These are phyloP conservation scores for Eucalyptus camaldulensis DNA, from an alignment of 345 rosid genomes.

Conservation along the genomic window DNA sequence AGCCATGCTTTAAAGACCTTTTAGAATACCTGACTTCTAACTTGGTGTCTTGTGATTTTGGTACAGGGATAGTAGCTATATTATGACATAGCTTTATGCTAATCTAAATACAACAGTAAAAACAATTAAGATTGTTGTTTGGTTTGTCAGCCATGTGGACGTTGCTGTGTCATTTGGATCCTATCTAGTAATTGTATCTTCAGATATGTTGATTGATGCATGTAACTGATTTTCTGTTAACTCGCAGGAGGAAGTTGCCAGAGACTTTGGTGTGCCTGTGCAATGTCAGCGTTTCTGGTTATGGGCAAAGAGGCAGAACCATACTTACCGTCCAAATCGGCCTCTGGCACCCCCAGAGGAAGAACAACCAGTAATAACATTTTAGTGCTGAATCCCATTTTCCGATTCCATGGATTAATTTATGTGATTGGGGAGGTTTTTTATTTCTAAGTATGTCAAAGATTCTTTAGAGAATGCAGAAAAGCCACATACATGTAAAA, in stretches of 20 bases:
- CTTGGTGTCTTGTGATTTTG: background rate
- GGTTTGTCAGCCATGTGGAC: background rate
- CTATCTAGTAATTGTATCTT: background rate
- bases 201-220: background rate
- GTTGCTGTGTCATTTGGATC: background rate
- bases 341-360: constrained; percentile 83
- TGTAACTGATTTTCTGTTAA: background rate
- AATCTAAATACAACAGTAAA: background rate
- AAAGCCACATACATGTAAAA: background rate
- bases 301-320: constrained; percentile 98
- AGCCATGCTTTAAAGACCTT: background rate
- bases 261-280: constrained; percentile 84
- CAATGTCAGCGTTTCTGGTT: constrained; percentile 88
- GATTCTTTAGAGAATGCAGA: background rate
- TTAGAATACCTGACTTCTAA: background rate
- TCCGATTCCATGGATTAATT: background rate
- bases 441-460: background rate
- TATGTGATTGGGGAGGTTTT: background rate
- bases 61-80: background rate
- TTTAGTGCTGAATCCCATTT: background rate
- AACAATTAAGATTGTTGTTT: background rate
- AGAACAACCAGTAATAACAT: constrained; percentile 49
- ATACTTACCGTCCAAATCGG: constrained; percentile 91
- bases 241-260: constrained; percentile 87
- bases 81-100: background rate